Conservation (phyloP, 768 basidiomycete species). For the Xanthoconium stramineum region DNA sequence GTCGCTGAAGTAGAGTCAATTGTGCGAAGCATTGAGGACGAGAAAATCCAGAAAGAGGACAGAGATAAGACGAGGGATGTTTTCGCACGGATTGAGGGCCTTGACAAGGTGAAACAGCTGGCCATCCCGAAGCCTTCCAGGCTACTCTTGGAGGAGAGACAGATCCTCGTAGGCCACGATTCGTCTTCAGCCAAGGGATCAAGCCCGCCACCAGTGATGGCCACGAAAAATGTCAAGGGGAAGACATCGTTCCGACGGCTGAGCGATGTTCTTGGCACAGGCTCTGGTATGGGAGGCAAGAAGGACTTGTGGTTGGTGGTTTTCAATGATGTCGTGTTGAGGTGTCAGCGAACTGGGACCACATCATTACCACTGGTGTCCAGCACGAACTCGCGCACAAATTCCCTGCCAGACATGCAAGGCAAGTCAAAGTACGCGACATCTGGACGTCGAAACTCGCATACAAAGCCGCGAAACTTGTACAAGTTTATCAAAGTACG, state of each 20-base stretch:
- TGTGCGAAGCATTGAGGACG: constrained; percentile 95
- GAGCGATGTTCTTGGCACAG: constrained; percentile 77
- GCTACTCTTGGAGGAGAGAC: constrained; percentile 79
- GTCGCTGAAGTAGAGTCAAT: constrained; percentile 96
- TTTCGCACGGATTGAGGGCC: constrained; percentile 92
- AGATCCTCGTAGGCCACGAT: constrained; percentile 39
- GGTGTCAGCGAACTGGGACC: constrained; percentile 87
- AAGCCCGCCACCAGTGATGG: constrained; percentile 36
- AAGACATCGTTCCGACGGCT: constrained; percentile 87
- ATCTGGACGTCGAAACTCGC: constrained; percentile 68
- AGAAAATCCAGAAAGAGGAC: constrained; percentile 96
- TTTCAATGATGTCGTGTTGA: constrained; percentile 93
- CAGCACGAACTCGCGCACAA: constrained; percentile 63
- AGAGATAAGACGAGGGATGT: constrained; percentile 93
- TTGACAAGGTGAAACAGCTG: constrained; percentile 91
- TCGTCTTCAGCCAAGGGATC: constrained; percentile 23
- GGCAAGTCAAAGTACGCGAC: constrained; percentile 84
- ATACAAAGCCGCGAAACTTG: constrained; percentile 83
- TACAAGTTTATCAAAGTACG: constrained; percentile 89
- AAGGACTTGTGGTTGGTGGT: constrained; percentile 92
- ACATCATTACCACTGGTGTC: constrained; percentile 80
- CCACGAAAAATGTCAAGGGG: constrained; percentile 61
- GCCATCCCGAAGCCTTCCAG: constrained; percentile 89
- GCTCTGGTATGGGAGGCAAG: constrained; percentile 58
- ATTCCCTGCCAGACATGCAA: constrained; percentile 78